A percentile compares a stretch with the other conserved stretches of the same genome.
phyloP scores from a whole-genome alignment of 2,329 filamentous ascomycete genomes.

The Penicillium sp. region DNA sequence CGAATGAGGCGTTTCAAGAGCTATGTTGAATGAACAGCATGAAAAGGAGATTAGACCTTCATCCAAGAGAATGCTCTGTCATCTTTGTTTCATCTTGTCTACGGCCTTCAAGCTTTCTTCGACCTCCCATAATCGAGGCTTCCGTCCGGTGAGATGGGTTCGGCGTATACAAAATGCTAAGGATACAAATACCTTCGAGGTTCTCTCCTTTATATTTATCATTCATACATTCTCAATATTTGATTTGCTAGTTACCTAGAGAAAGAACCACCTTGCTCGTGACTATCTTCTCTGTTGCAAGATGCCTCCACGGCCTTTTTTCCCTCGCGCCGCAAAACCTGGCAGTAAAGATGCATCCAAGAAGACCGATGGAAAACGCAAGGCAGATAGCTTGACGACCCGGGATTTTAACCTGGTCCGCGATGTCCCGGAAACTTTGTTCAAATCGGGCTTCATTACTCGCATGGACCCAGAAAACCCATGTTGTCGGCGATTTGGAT shows the following conservation, averaged over 20 bases:
- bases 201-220: not conserved
- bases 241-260: not conserved
- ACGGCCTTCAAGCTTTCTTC: not conserved
- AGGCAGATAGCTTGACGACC: not conserved
- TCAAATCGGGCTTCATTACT: no score
- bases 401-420: no score
- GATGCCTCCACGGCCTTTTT: not conserved
- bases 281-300: not conserved
- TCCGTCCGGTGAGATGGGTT: not conserved
- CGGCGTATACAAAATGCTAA: not conserved
- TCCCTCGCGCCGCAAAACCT: not conserved
- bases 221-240: not conserved
- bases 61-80: not conserved
- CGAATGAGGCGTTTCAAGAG: not conserved
- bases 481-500: no score
- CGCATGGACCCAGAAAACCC: no score
- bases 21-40: not conserved
- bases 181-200: not conserved
- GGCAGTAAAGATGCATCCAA: not conserved
- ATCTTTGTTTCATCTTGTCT: not conserved
- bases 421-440: no score
- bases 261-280: not conserved
- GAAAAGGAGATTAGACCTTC: not conserved
- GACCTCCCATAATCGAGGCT: not conserved
- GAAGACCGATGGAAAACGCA: not conserved